Conservation (phyloP, 2,329 filamentous ascomycete species). For the Ophiostoma angusticollis region DNA sequence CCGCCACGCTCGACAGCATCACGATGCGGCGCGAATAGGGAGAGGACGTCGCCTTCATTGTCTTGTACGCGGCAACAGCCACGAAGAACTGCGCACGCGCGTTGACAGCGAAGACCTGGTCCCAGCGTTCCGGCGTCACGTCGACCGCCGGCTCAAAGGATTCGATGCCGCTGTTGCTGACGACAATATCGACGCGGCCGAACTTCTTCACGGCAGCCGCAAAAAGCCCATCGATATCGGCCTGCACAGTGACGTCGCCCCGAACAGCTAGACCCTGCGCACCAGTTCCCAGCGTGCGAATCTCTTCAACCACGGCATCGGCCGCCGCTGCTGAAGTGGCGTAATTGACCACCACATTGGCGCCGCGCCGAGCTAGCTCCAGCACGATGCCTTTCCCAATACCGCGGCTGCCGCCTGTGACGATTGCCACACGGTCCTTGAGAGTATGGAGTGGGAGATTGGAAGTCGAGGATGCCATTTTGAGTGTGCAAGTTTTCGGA, state of each 20-base stretch:
- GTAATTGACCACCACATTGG: constrained; percentile 23
- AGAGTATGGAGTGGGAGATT: no score
- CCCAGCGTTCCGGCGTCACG: constrained; percentile 42
- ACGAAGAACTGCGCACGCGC: constrained; percentile 50
- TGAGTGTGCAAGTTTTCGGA: no score
- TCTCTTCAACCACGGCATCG: constrained; percentile 8
- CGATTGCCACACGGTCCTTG: constrained; percentile 17
- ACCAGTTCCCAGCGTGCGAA: constrained; percentile 7
- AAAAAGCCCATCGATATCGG: constrained; percentile 19
- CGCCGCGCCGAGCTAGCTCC: constrained; percentile 15
- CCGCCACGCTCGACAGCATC: constrained; percentile 39
- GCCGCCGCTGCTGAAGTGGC: constrained; percentile 9
- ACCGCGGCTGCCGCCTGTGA: constrained; percentile 32
- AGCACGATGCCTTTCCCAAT: constrained; percentile 47
- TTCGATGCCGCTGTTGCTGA: constrained; percentile 47
- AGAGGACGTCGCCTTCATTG: constrained; percentile 44
- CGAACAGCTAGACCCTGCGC: no score
- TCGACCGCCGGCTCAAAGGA: constrained; percentile 44
- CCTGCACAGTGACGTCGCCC: constrained; percentile 16
- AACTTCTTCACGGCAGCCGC: constrained; percentile 42
- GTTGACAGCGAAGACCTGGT: constrained; percentile 48
- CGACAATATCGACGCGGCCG: constrained; percentile 47
- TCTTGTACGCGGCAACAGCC: constrained; percentile 45
- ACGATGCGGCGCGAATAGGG: constrained; percentile 47
- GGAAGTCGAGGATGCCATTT: no score